A percentile compares a stretch with the other conserved stretches of the same genome.
phyloP scores from a whole-genome alignment of 228 moss, liverwort and hornwort species.

The Sphagnum fallax region DNA sequence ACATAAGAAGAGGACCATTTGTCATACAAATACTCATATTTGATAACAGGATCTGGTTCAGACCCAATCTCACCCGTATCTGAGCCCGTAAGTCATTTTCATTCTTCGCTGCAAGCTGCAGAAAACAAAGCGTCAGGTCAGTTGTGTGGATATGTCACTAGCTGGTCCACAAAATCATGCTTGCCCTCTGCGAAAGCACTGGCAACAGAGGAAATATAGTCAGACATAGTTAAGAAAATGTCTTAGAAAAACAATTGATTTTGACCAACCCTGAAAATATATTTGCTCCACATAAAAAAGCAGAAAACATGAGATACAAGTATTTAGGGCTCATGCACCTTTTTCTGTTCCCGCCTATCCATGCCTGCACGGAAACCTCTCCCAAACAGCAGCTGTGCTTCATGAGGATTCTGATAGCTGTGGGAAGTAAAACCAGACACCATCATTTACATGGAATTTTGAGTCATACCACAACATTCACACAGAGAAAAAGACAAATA shows the following conservation, averaged over 20 bases:
- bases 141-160: neutral
- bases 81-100: conserved; percentile 92
- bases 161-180: no score
- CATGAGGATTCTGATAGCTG: conserved; percentile 97
- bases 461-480: neutral
- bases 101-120: conserved; percentile 94
- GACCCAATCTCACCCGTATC: conserved; percentile 44
- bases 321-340: conserved; percentile 20
- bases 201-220: no score
- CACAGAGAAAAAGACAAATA: no score
- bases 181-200: no score
- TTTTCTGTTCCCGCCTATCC: conserved; percentile 99
- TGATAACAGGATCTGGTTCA: no score
- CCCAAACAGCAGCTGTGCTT: conserved; percentile 95
- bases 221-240: no score
- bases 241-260: no score
- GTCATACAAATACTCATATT: no score
- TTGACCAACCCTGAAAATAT: no score
- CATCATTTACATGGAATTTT: neutral
- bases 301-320: no score
- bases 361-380: conserved; percentile 97
- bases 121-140: neutral
- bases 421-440: neutral
- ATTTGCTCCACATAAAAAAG: no score
- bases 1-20: neutral